These are phyloP conservation scores for Penicillium decumbens DNA, from an alignment of 2,329 filamentous ascomycete genomes.

Conservation along the genomic window DNA sequence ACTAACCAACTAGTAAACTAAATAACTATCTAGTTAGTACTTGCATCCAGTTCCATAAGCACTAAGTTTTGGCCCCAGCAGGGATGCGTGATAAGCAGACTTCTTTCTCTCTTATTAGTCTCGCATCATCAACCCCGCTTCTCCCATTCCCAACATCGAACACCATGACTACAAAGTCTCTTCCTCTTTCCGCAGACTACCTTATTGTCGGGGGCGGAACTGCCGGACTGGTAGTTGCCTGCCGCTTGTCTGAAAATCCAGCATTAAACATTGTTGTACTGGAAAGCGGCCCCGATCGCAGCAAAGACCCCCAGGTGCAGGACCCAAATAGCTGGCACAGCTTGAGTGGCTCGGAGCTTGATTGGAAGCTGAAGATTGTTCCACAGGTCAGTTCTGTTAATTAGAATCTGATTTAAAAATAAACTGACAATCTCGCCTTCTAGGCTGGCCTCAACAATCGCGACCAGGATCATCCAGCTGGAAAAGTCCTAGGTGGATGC, in stretches of 20 bases:
- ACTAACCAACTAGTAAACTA: too few species aligned
- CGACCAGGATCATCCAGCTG: slow-evolving; percentile 25
- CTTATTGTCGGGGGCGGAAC: slow-evolving; percentile 16
- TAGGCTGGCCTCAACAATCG: slow-evolving; percentile 17
- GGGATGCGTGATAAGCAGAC: neutral
- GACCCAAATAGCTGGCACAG: slow-evolving; percentile 5
- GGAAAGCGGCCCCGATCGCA: slow-evolving; percentile 15
- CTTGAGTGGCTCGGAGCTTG: slow-evolving; percentile 10
- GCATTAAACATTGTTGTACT: slow-evolving; percentile 6
- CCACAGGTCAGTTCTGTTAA: slow-evolving; percentile 8
- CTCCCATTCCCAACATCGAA: neutral
- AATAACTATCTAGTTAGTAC: too few species aligned
- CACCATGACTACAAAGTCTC: neutral
- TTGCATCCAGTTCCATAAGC: neutral
- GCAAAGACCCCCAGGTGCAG: slow-evolving; percentile 7
- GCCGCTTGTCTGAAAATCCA: slow-evolving; percentile 15
- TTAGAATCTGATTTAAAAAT: neutral
- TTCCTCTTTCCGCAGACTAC: slow-evolving; percentile 7
- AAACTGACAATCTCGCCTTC: neutral
- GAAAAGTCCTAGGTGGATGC: slow-evolving; percentile 27
- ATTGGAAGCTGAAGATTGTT: slow-evolving; percentile 14
- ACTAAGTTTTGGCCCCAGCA: neutral
- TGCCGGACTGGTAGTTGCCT: slow-evolving; percentile 15
- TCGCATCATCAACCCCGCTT: neutral
- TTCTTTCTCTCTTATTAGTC: neutral